A percentile compares a stretch with the other conserved stretches of the same genome.
Evolutionary conservation across 1,139 yeast species (phyloP).

Genomic region (Blastobotrys capitulatus): DNA sequence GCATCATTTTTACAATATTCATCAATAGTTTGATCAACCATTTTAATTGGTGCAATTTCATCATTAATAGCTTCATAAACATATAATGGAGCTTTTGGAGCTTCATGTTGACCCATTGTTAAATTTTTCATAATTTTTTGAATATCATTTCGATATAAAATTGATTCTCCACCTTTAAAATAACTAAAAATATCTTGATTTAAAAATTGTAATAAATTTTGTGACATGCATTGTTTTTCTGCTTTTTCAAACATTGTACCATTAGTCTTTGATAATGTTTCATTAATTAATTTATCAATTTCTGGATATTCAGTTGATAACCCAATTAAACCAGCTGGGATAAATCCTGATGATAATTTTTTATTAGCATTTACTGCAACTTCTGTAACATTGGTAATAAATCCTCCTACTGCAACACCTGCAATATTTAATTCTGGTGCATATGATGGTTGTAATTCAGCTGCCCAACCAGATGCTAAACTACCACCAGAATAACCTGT

Average conservation of each 20-base stretch:
- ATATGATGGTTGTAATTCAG: slow-evolving; percentile 26
- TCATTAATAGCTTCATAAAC: slow-evolving; percentile 28
- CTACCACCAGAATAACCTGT: slow-evolving; percentile 34
- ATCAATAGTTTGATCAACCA: slow-evolving; percentile 19
- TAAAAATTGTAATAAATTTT: slow-evolving; percentile 7
- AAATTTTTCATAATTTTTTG: slow-evolving; percentile 13
- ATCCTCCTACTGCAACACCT: slow-evolving; percentile 29
- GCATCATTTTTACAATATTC: slow-evolving; percentile 28
- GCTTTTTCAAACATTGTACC: slow-evolving; percentile 13
- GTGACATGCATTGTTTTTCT: slow-evolving; percentile 15
- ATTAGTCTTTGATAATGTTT: slow-evolving; percentile 13
- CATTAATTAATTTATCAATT: slow-evolving; percentile 10
- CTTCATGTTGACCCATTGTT: slow-evolving; percentile 17
- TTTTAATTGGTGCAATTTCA: slow-evolving; percentile 20
- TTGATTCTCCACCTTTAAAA: slow-evolving; percentile 19
- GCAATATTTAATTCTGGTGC: slow-evolving; percentile 29
- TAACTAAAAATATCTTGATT: slow-evolving; percentile 18
- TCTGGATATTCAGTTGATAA: slow-evolving; percentile 29
- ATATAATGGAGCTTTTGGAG: slow-evolving; percentile 24
- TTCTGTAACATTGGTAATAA: slow-evolving; percentile 23
- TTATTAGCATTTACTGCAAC: slow-evolving; percentile 19
- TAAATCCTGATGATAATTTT: slow-evolving; percentile 24
- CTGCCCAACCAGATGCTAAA: slow-evolving; percentile 31
- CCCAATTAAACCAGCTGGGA: slow-evolving; percentile 30
- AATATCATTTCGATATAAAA: slow-evolving; percentile 12